Base-by-base conservation (phyloP, 2,329 filamentous ascomycete species). In the Grosmannia serpens region DNA sequence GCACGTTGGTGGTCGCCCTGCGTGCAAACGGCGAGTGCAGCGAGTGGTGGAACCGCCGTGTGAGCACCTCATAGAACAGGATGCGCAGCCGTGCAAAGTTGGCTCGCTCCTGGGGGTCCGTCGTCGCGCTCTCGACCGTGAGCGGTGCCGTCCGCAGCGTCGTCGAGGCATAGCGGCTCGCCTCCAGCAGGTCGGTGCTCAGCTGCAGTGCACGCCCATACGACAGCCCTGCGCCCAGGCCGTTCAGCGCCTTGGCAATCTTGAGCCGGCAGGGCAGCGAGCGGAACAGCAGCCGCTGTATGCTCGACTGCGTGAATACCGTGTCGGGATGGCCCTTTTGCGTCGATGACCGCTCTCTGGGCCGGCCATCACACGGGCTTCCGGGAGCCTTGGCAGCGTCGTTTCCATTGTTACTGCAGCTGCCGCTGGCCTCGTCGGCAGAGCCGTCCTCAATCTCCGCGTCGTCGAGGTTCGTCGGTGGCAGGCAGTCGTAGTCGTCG, bases 401-500 rank as follows among this genome's bases (percentile, higher is more conserved):
- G 22, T 38, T 10, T 26, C 11, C 10, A 3, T 15, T 20, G 33
- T 8, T 11, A 9, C 27, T 22, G 17, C 20, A 41, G n/a, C 29
- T 15, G 29, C 46, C 22, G n/a, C n/a, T 27, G 2, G 4, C 22
- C 2, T 24, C 13, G 31, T 33, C 55, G 31, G 22, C 6, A 22
- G 17, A 8, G 13, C 27, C 52, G 6, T 65, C 60, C 8, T 70
- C 68, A 26, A 83, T 71, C 49, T 80, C 71, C 0, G 75, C 72
- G 59, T 84, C 81, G 59, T 83, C 72, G 8, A 79, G 65, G 57
- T 83, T 79, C 0, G 73, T 69, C 0, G 81, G 80, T 1, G 73
- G 69, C 11, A 69, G 70, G 0, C 78, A 77, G 59, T 84, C 80
- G 58, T 75, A 82, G 57, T 81, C 75, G 10, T 73, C 65, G 0